Base-by-base conservation (phyloP, 331 rosid genomes). In the Saraca asoca region DNA sequence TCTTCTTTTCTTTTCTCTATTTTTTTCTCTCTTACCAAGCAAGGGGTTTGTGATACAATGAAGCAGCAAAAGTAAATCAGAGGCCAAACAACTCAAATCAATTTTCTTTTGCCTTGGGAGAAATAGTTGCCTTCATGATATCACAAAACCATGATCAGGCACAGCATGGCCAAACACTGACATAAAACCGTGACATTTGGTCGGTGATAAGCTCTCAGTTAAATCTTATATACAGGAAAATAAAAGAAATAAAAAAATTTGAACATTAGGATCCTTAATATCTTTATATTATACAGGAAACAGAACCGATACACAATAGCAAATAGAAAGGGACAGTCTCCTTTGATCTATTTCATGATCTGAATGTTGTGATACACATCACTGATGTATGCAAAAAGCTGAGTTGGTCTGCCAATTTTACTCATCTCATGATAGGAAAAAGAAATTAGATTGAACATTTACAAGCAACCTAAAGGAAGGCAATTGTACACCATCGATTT, bases 381-480 rank as follows among this genome's bases (percentile, higher is more conserved):
- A 53, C 46, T 19, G 11, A 39, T 10, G 11, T 52, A 39, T 35
- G 2, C 17, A 38, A 79, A 38, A 49, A 42, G 14, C 31, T n/a
- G 31, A 18, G 59, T 57, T 37, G n/a, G 31, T 17, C 55, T 55
- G 13, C 14, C 31, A 59, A 72, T 45, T 38, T 29, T 35, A 10
- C 41, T 69, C 14, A 12, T 58, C 17, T 34, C n/a, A 17, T 16
- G 70, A 42, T 38, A 16, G 8, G 13, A 15, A n/a, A 15, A 39
- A 42, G 19, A 45, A 54, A n/a, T 19, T 14, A 29, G 62, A 13
- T 6, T 14, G n/a, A 64, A 33, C 13, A 67, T 74, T 42, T 48
- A 57, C 76, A 13, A 52, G 58, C 37, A 51, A 20, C 17, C 51
- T 9, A 18, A 58, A 50, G 12, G 38, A 59, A 73, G 12, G 29